Conservation (phyloP, 2,329 filamentous ascomycete genomes). For the Colletotrichum musae region DNA sequence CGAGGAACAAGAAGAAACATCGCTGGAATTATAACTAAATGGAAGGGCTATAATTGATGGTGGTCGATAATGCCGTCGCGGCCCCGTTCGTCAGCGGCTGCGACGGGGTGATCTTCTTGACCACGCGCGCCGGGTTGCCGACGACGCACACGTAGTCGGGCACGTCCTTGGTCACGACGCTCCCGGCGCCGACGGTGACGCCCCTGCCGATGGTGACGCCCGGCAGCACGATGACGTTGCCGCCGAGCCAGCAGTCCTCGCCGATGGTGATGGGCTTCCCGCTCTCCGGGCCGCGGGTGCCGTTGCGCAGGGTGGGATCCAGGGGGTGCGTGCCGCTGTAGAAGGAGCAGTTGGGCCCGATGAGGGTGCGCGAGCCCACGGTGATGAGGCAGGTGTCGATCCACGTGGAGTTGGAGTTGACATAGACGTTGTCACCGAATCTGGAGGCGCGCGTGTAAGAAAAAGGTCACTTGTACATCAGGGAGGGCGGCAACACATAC, state of each 20-base stretch:
- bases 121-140: slow-evolving; percentile 76
- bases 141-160: slow-evolving; percentile 73
- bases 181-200: slow-evolving; percentile 82
- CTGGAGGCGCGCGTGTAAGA: slow-evolving; percentile 47
- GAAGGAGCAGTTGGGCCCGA: slow-evolving; percentile 83
- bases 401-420: slow-evolving; percentile 82
- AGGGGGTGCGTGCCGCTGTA: slow-evolving; percentile 84
- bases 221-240: slow-evolving; percentile 78
- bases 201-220: slow-evolving; percentile 86
- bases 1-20: neutral
- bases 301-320: slow-evolving; percentile 81
- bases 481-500: slow-evolving; percentile 48
- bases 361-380: slow-evolving; percentile 82
- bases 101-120: slow-evolving; percentile 59
- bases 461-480: neutral
- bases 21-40: slow-evolving; percentile 23
- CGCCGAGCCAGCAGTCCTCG: slow-evolving; percentile 86
- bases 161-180: slow-evolving; percentile 86
- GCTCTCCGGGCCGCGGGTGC: slow-evolving; percentile 80
- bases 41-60: slow-evolving; percentile 35
- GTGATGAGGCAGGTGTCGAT: slow-evolving; percentile 83
- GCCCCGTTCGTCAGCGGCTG: slow-evolving; percentile 23
- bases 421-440: slow-evolving; percentile 78
- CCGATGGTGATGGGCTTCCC: slow-evolving; percentile 83
- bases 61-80: slow-evolving; percentile 23